Conservation (phyloP, 1,284 basidiomycete genomes). For the Irpex rosettiformis region DNA sequence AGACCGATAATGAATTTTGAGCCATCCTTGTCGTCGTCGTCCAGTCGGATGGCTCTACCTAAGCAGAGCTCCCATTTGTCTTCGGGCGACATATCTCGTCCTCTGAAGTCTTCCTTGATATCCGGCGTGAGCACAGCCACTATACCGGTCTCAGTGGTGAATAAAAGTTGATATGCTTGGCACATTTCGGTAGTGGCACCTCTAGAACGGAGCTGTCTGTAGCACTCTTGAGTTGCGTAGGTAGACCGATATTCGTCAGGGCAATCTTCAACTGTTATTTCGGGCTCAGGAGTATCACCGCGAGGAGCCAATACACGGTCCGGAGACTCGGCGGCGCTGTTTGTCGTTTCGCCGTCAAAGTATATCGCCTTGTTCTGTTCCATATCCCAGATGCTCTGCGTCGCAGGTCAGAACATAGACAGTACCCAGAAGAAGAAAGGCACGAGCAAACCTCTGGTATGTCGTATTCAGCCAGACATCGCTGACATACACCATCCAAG, state of each 20-base stretch:
- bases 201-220: constrained; percentile 21
- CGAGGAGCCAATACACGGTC: neutral
- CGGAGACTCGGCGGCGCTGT: neutral
- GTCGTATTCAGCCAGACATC: neutral
- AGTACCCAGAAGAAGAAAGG: neutral
- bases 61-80: constrained; percentile 34
- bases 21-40: constrained; percentile 33
- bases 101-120: constrained; percentile 28
- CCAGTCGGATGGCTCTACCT: constrained; percentile 29
- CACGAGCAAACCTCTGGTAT: neutral
- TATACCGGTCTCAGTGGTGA: constrained; percentile 25
- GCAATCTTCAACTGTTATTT: neutral
- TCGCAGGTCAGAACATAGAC: neutral
- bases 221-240: neutral
- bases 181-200: constrained; percentile 35
- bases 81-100: constrained; percentile 26
- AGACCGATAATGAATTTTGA: constrained; percentile 30
- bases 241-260: neutral
- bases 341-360: neutral
- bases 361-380: neutral
- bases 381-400: neutral
- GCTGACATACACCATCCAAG: neutral
- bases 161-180: constrained; percentile 31
- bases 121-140: constrained; percentile 31
- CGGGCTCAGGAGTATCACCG: neutral